A percentile compares a stretch with the other conserved stretches of the same genome.
phyloP scores from a whole-genome alignment of 2,329 filamentous ascomycete genomes.

The Beauveria scarabaeidicola region DNA sequence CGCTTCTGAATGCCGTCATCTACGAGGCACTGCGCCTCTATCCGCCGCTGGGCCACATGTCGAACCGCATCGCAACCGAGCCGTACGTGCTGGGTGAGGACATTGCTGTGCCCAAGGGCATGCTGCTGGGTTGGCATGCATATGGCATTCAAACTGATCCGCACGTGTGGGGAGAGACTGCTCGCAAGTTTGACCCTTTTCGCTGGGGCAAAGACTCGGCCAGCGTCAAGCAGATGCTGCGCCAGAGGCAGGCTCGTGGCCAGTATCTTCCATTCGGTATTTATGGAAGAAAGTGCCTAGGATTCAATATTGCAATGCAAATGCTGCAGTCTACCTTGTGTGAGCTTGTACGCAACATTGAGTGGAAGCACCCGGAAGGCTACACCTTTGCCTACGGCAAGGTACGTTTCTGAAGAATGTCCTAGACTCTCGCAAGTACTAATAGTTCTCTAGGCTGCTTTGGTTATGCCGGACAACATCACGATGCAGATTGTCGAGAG shows the following conservation, averaged over 20 bases:
- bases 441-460: background rate
- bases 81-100: background rate
- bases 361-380: slow-evolving; percentile 1
- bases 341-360: slow-evolving; percentile 4
- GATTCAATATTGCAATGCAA: background rate
- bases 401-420: background rate
- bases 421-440: background rate
- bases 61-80: background rate
- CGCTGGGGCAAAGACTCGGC: slow-evolving; percentile 2
- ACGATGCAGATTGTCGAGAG: background rate
- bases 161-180: background rate
- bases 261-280: slow-evolving; percentile 7
- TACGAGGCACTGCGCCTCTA: slow-evolving; percentile 7
- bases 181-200: background rate
- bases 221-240: background rate
- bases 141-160: slow-evolving; percentile 7
- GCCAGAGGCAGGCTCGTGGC: background rate
- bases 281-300: background rate
- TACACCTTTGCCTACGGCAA: slow-evolving; percentile 4
- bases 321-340: background rate
- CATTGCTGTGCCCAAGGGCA: background rate
- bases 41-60: background rate
- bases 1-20: background rate
- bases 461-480: background rate
- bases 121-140: slow-evolving; percentile 1